Percentiles rank a stretch among this genome's conserved stretches.
Conservation (phyloP, 2,329 filamentous ascomycete genomes). For the Exophiala bonariae region DNA sequence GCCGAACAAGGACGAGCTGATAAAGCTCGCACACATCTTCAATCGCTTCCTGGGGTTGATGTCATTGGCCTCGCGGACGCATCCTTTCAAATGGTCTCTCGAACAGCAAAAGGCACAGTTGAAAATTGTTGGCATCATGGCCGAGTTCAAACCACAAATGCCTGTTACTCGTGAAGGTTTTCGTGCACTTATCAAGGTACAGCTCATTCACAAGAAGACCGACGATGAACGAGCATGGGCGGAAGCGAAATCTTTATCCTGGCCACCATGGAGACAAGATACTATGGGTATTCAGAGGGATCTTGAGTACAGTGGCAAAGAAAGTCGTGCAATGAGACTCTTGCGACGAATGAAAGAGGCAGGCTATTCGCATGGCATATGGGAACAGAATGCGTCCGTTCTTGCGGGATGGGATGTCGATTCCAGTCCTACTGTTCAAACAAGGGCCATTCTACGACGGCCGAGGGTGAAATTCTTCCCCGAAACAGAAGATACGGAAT, state of each 20-base stretch:
- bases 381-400: conserved; percentile 56
- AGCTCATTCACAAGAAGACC: conserved; percentile 60
- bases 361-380: conserved; percentile 53
- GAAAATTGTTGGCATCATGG: conserved; percentile 58
- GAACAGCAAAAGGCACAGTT: conserved; percentile 60
- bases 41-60: conserved; percentile 52
- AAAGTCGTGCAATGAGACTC: conserved; percentile 57
- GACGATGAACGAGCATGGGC: conserved; percentile 57
- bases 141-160: conserved; percentile 52
- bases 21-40: conserved; percentile 32
- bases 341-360: conserved; percentile 59
- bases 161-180: conserved; percentile 60
- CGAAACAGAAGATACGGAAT: conserved; percentile 7
- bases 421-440: conserved; percentile 63
- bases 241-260: conserved; percentile 58
- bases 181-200: conserved; percentile 55
- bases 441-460: conserved; percentile 44
- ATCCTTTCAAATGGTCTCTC: conserved; percentile 50
- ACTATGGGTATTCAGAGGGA: conserved; percentile 61
- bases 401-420: conserved; percentile 65
- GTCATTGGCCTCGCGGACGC: conserved; percentile 46
- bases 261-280: conserved; percentile 67
- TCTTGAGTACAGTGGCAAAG: conserved; percentile 56
- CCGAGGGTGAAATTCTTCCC: conserved; percentile 21
- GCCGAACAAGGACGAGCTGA: no score